Evolutionary conservation across 2,329 filamentous ascomycete genomes (phyloP).

Genomic region (Hymenoscyphus albidus): DNA sequence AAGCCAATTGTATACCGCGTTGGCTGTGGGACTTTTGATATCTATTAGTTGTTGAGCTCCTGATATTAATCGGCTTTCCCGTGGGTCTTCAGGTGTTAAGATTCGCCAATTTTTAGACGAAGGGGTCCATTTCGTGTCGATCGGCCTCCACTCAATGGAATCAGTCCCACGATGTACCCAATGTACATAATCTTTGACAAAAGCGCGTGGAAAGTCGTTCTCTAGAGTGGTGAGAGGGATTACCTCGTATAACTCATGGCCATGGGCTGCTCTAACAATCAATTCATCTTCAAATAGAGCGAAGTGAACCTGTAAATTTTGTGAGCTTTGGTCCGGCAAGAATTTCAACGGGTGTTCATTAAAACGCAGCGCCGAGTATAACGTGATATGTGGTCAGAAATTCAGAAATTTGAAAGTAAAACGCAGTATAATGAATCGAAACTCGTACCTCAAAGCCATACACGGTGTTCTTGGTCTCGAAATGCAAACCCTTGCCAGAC

Average conservation of each 20-base stretch:
- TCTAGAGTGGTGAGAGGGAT: slow-evolving; percentile 14
- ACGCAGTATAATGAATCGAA: too few species aligned
- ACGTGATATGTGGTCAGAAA: too few species aligned
- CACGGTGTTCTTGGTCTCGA: too few species aligned
- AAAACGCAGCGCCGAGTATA: too few species aligned
- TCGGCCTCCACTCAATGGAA: slow-evolving; percentile 24
- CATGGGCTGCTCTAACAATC: slow-evolving; percentile 27
- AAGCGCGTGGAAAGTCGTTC: slow-evolving; percentile 16
- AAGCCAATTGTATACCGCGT: too few species aligned
- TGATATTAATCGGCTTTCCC: slow-evolving; percentile 19
- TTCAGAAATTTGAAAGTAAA: too few species aligned
- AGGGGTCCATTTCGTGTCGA: slow-evolving; percentile 31
- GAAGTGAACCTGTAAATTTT: slow-evolving; percentile 34
- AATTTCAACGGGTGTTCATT: too few species aligned
- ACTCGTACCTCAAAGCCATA: too few species aligned
- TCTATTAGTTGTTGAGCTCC: slow-evolving; percentile 34
- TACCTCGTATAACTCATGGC: slow-evolving; percentile 15
- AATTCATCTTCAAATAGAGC: slow-evolving; percentile 30
- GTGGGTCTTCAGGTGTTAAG: slow-evolving; percentile 9
- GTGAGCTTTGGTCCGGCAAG: too few species aligned
- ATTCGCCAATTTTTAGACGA: slow-evolving; percentile 29
- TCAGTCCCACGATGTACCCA: slow-evolving; percentile 11
- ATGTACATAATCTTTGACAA: slow-evolving; percentile 20
- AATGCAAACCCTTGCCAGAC: too few species aligned
- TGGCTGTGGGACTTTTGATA: too few species aligned